Evolutionary conservation across 306 rosid species (phyloP), one percentile per base, ranked within the genome.

Genomic region (Quercus dentata): DNA sequence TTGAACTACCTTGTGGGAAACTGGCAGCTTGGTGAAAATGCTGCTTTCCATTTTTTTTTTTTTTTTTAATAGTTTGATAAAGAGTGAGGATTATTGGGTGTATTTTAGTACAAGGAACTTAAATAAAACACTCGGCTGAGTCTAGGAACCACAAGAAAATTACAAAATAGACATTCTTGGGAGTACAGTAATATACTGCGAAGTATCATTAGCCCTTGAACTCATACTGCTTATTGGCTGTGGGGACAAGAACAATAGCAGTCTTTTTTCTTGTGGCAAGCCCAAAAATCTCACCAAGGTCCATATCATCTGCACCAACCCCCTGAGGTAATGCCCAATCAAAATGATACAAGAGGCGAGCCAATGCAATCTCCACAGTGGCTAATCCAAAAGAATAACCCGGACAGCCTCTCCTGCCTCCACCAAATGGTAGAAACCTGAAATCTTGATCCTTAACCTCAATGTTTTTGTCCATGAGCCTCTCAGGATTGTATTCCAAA

Each of bases 381-480:
- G 76, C 90, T 5, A 81, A 70, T 11, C 69, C 84, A 33, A 81
- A 73, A 3, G 51, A 55, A 33, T 18, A 83, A 38, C 87, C 83
- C 1, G 90, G 88, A 72, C 82, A 87, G 9, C 81, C 85, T 82
- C 90, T 81, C 58, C 87, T 80, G 65, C 90, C 88, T 65, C 70
- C 84, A 3, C 88, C 90, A 63, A 84, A 87, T 8, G 88, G 86
- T 41, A 87, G 35, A 80, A 78, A 81, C 84, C 54, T 70, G 9
- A 78, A 87, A 30, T 87, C 86, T 19, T 58, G 77, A 23, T 79
- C 84, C 38, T 64, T 76, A 23, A 52, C 52, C 1, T 76, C 88
- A 6, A 41, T 65, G 10, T 18, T 21, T 2, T 12, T 54, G 2
- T 55, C 82, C 20, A 20, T 6, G 31, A 87, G 81, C 65, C 88